phyloP scores from a whole-genome alignment of 768 basidiomycete genomes.

The Russula sp. region DNA sequence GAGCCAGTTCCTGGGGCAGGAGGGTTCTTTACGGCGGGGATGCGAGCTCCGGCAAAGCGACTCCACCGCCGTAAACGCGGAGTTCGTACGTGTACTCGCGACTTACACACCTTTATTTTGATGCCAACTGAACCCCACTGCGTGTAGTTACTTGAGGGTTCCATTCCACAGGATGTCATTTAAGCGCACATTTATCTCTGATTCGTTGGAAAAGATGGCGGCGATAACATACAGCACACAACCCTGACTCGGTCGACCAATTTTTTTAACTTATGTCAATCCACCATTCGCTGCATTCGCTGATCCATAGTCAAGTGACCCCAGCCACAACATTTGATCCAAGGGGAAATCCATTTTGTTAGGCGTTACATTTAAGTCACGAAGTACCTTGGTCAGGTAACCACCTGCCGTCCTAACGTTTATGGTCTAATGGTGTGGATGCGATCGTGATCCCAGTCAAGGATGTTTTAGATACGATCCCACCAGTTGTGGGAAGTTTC shows the following conservation, averaged over 20 bases:
- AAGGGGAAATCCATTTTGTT: neutral
- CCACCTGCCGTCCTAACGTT: neutral
- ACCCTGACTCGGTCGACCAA: neutral
- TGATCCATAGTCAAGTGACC: slow-evolving; percentile 9
- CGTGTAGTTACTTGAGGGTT: neutral
- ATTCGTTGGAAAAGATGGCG: neutral
- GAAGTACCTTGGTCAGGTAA: neutral
- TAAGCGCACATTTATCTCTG: slow-evolving; percentile 8
- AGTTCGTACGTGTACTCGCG: slow-evolving; percentile 1
- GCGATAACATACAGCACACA: neutral
- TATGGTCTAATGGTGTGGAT: neutral
- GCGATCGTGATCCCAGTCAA: neutral
- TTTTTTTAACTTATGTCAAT: slow-evolving; percentile 10
- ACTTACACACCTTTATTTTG: neutral
- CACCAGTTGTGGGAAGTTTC: neutral
- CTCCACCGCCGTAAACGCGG: slow-evolving; percentile 21
- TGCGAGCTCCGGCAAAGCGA: slow-evolving; percentile 3
- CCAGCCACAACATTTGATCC: neutral
- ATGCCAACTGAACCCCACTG: slow-evolving; percentile 2
- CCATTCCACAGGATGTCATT: neutral
- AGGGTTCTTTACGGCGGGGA: slow-evolving; percentile 45
- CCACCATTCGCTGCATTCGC: too few species aligned
- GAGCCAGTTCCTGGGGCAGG: slow-evolving; percentile 43
- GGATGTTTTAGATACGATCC: slow-evolving; percentile 2
- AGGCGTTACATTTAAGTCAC: neutral